These are phyloP conservation scores for Starmerella potacharoeniae DNA, from an alignment of 805 yeast species.

Conservation along the genomic window DNA sequence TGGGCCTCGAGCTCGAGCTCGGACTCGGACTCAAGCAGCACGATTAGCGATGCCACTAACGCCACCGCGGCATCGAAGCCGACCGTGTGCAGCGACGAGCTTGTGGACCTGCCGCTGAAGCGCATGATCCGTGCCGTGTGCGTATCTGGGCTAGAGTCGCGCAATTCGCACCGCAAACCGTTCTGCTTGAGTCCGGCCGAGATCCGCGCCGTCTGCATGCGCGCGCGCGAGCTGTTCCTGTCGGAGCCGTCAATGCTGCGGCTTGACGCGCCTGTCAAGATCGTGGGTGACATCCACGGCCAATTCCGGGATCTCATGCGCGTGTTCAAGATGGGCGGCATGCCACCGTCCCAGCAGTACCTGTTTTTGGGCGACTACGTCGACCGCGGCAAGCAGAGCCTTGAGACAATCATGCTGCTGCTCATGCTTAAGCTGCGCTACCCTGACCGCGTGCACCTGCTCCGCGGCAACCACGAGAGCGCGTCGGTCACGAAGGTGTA, in stretches of 20 bases:
- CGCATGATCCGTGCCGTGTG: constrained; percentile 23
- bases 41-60: background rate
- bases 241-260: constrained; percentile 85
- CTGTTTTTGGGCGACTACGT: constrained; percentile 93
- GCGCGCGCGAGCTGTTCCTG: constrained; percentile 75
- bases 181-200: constrained; percentile 76
- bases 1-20: constrained; percentile 12
- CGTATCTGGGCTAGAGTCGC: constrained; percentile 20
- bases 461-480: constrained; percentile 97
- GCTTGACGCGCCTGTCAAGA: constrained; percentile 72
- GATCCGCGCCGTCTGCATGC: constrained; percentile 70
- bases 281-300: constrained; percentile 94
- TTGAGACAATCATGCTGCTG: constrained; percentile 79
- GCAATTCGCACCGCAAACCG: constrained; percentile 20
- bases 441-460: constrained; percentile 83
- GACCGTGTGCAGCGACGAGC: constrained; percentile 4
- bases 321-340: constrained; percentile 88
- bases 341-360: constrained; percentile 89
- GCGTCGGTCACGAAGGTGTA: constrained; percentile 94
- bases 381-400: constrained; percentile 91
- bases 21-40: constrained; percentile 2
- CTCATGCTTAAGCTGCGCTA: constrained; percentile 88
- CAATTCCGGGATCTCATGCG: constrained; percentile 88
- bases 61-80: background rate
- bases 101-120: constrained; percentile 17